Conservation (phyloP, 2,329 filamentous ascomycete species). For the Penicillium fuscoglaucum region DNA sequence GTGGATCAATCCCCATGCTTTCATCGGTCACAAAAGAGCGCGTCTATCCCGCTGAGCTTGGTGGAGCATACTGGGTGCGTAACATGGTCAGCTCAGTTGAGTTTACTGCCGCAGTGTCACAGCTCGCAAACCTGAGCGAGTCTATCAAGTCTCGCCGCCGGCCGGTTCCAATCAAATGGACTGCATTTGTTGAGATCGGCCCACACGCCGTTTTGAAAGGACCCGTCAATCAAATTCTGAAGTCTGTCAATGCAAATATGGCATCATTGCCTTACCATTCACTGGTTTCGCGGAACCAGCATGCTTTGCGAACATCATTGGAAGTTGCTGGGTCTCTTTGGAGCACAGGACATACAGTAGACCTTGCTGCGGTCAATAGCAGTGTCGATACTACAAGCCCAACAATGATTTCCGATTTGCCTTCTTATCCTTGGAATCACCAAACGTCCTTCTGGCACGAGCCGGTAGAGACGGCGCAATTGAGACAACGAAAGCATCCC, state of each 20-base stretch:
- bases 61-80: slow-evolving; percentile 26
- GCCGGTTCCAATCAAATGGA: slow-evolving; percentile 17
- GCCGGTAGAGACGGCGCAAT: slow-evolving; percentile 18
- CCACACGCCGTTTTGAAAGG: slow-evolving; percentile 31
- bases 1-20: slow-evolving; percentile 18
- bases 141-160: slow-evolving; percentile 17
- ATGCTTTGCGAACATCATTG: slow-evolving; percentile 13
- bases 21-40: slow-evolving; percentile 29
- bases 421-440: slow-evolving; percentile 47
- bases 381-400: slow-evolving; percentile 9
- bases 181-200: slow-evolving; percentile 29
- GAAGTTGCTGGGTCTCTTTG: slow-evolving; percentile 18
- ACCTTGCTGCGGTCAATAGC: slow-evolving; percentile 13
- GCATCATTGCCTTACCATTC: slow-evolving; percentile 12
- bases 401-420: slow-evolving; percentile 31
- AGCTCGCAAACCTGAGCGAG: slow-evolving; percentile 15
- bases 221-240: slow-evolving; percentile 25
- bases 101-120: slow-evolving; percentile 23
- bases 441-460: slow-evolving; percentile 44
- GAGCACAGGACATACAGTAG: slow-evolving; percentile 13
- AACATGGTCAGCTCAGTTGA: slow-evolving; percentile 28
- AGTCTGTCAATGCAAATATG: slow-evolving; percentile 11
- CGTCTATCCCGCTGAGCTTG: slow-evolving; percentile 17
- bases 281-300: slow-evolving; percentile 12
- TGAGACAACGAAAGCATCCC: slow-evolving; percentile 25